These are phyloP conservation scores for Hyaloperonospora arabidopsidis DNA, from an alignment of 352 stramenopile genomes.

Conservation along the genomic window DNA sequence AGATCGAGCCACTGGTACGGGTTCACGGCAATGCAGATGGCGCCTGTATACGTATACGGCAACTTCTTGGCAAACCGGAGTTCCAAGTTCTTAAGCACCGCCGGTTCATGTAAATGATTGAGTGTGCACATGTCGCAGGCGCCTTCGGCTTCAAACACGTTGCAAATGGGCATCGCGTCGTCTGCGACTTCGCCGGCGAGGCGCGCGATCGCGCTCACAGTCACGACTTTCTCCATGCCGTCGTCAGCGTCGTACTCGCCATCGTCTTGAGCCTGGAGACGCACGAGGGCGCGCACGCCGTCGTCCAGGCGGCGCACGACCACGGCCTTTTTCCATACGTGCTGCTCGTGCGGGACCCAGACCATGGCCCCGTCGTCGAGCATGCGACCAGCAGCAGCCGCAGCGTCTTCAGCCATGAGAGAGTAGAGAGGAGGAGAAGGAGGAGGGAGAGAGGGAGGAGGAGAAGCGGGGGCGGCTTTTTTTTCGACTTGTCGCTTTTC, in stretches of 20 bases:
- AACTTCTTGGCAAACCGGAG: slow-evolving; percentile 60
- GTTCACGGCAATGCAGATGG: slow-evolving; percentile 78
- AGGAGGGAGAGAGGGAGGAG: background rate
- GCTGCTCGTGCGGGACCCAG: slow-evolving; percentile 66
- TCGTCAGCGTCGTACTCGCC: slow-evolving; percentile 51
- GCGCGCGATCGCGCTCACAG: slow-evolving; percentile 52
- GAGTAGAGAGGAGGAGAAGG: background rate
- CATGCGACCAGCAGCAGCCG: slow-evolving; percentile 21
- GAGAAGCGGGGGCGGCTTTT: too few species aligned
- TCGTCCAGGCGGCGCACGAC: slow-evolving; percentile 50
- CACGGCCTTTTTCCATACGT: slow-evolving; percentile 76
- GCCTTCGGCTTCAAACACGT: slow-evolving; percentile 55
- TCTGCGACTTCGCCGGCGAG: slow-evolving; percentile 67
- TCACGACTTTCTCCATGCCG: slow-evolving; percentile 52
- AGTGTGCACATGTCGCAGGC: slow-evolving; percentile 76
- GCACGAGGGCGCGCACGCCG: slow-evolving; percentile 46
- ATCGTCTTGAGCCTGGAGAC: slow-evolving; percentile 49
- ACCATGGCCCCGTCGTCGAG: slow-evolving; percentile 65
- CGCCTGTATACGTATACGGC: slow-evolving; percentile 76
- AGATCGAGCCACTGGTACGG: slow-evolving; percentile 78
- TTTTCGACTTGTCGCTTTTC: too few species aligned
- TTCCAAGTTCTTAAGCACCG: slow-evolving; percentile 69
- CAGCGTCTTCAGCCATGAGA: slow-evolving; percentile 32
- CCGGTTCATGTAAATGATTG: slow-evolving; percentile 74
- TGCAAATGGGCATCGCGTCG: slow-evolving; percentile 78